phyloP scores from a whole-genome alignment of 257 asterid species.

The Agastache rugosa region DNA sequence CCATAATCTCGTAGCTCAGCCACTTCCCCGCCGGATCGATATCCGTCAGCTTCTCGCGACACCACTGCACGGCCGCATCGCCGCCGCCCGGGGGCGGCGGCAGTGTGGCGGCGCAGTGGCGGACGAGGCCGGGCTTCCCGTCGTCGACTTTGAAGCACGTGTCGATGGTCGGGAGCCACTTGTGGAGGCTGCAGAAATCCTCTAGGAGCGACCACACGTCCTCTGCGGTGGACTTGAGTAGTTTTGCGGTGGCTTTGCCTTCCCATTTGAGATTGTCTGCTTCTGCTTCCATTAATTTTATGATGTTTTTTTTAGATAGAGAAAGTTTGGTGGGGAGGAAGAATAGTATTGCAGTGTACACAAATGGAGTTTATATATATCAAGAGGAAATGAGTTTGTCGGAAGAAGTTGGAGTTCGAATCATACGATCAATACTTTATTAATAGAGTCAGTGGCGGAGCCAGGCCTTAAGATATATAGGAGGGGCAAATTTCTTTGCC shows the following conservation, averaged over 20 bases:
- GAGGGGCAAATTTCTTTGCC: no score
- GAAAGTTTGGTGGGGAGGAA: not conserved
- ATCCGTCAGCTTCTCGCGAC: conserved; percentile 58
- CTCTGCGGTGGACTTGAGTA: conserved; percentile 42
- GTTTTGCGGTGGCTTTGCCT: conserved; percentile 58
- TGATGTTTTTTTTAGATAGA: not conserved
- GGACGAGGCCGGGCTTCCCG: conserved; percentile 49
- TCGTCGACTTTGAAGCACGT: conserved; percentile 55
- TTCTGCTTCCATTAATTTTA: conserved; percentile 43
- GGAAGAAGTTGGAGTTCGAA: no score
- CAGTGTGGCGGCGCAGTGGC: conserved; percentile 57
- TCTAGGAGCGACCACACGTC: conserved; percentile 68
- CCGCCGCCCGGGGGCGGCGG: conserved; percentile 28
- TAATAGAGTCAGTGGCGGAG: no score
- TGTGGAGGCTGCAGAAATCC: conserved; percentile 66
- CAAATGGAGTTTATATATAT: not conserved
- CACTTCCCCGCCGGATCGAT: conserved; percentile 45
- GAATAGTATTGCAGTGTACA: not conserved
- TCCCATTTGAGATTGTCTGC: conserved; percentile 54
- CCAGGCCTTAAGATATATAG: no score
- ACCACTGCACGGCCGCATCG: conserved; percentile 49
- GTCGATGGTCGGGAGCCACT: conserved; percentile 68
- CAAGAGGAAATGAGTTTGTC: no score
- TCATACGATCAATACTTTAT: no score
- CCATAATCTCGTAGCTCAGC: conserved; percentile 55